Evolutionary conservation across 169 alveolate genomes (phyloP), one percentile per base, ranked within the genome.

Genomic region (Toxoplasma gondii): DNA sequence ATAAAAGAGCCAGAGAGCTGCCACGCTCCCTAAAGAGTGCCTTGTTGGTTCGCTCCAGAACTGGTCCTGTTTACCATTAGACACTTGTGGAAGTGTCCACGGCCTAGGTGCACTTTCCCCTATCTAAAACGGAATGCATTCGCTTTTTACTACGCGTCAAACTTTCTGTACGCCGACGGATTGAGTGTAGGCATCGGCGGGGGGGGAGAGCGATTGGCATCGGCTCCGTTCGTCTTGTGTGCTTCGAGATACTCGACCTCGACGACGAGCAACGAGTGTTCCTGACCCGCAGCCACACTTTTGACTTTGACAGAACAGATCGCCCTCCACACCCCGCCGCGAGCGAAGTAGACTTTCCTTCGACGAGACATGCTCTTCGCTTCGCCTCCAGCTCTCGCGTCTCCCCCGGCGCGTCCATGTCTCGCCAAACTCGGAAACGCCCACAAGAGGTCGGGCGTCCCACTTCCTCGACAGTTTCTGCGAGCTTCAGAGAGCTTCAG

Each of bases 191-290:
- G 22, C 12, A 4, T 4, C 7, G 74, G n/a, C 22, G 34, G n/a
- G 7, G 7, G 24, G 4, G 74, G 74, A 16, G 74, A 64, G 1
- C 74, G 31, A 19, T 31, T 27, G n/a, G 29, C 74, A 31, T 64
- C 34, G 74, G 4, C 22, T 1, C 9, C n/a, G 7, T 4, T 7
- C 29, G 44, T 31, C 84, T 34, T 31, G 49, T 31, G 84, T 31
- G 54, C 90, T 24, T 82, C 90, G 39, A 82, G 64, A 49, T 82
- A 82, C 38, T 82, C 90, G 53, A 82, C 90, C 24, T 82, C 90
- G 24, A 82, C 44, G 19, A 82, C 44, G 12, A 82, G 64, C 34
- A 82, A 67, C 4, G 90, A 41, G 90, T 82, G 90, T 44, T 82
- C 90, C 41, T 38, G 53, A 12, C 90, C 90, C 12, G 90, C 90